Base-by-base conservation (phyloP, 164 flowering plant genomes). In the Berberis thunbergii region DNA sequence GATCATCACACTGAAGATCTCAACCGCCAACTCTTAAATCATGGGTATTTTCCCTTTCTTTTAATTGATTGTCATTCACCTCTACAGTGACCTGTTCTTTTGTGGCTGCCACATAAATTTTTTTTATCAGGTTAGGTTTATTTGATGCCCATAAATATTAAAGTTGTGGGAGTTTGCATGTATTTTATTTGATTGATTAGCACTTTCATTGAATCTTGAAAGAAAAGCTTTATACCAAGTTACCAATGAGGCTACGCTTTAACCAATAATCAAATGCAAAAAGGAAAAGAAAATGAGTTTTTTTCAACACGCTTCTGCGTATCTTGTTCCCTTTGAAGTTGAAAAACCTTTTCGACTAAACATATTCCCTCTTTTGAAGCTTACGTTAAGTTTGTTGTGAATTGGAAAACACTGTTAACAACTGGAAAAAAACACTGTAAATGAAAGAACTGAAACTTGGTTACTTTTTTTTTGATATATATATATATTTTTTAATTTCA, bases 41-140 rank as follows among this genome's bases (percentile, higher is more conserved):
- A 68, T 41, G 72, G 68, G 77, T 74, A 71, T 13, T 7, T 40
- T 12, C 50, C 50, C 46, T 44, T 10, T 41, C 12, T 48, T 12
- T 48, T 4, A 41, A 43, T 64, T 49, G 10, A 43, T 45, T 41
- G 10, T 1, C 26, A 26, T 26, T 26, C 26, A 26, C 26, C 26
- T 26, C 26, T 26, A 26, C 26, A 26, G 26, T 26, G 26, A 26
- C 26, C 48, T 62, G 7, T 58, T 40, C 10, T 52, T 3, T 41
- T 62, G 43, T 56, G 5, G 12, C 41, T 2, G 45, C 42, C 7
- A 38, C 3, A 52, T 1, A 0, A 1, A 0, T 6, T 52, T 11
- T 49, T 49, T 49, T 49, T 49, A 49, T 49, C 11, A 49, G 6
- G 6, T 11, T 6, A 49, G 6, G 52, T 6, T 6, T 49, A 6